Percentiles rank a stretch among this genome's conserved stretches.
Conservation (phyloP, 192 early-diverging fungal species). For the Podila horticola region DNA sequence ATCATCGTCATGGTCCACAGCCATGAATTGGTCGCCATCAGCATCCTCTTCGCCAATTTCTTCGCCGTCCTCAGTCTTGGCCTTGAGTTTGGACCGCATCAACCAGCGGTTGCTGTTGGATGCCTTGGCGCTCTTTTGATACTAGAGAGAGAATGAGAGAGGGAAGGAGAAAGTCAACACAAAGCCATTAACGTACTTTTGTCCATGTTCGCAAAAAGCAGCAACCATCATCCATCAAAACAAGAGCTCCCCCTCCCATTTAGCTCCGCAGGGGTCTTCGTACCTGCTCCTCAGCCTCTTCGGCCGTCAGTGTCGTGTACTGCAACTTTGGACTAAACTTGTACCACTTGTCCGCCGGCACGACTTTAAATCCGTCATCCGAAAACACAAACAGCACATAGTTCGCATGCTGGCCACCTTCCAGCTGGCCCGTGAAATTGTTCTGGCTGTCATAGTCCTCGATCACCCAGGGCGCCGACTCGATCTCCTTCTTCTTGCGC, state of each 20-base stretch:
- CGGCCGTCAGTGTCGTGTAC: constrained; percentile 70
- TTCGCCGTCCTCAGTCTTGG: constrained; percentile 49
- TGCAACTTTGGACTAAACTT: constrained; percentile 77
- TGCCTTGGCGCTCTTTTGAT: constrained; percentile 59
- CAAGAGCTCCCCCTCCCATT: constrained; percentile 12
- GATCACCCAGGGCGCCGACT: constrained; percentile 79
- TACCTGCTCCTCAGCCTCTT: constrained; percentile 84
- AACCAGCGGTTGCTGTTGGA: constrained; percentile 63
- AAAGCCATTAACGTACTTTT: background rate
- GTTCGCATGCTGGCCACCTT: constrained; percentile 75
- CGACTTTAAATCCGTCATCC: constrained; percentile 80
- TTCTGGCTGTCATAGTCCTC: constrained; percentile 79
- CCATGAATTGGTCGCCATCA: constrained; percentile 47
- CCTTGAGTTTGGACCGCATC: constrained; percentile 56
- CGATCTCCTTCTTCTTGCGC: constrained; percentile 76
- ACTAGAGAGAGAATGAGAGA: constrained; percentile 16
- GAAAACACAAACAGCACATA: constrained; percentile 81
- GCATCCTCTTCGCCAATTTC: constrained; percentile 53
- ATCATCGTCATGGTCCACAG: constrained; percentile 64
- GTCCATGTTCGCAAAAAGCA: background rate
- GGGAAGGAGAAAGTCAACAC: background rate
- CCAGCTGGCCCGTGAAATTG: constrained; percentile 72
- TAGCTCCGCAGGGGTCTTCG: constrained; percentile 18
- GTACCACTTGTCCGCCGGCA: constrained; percentile 80
- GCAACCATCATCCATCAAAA: constrained; percentile 20